Conservation (phyloP, 2,329 filamentous ascomycete genomes). For the Myriosclerotinia curreyana region DNA sequence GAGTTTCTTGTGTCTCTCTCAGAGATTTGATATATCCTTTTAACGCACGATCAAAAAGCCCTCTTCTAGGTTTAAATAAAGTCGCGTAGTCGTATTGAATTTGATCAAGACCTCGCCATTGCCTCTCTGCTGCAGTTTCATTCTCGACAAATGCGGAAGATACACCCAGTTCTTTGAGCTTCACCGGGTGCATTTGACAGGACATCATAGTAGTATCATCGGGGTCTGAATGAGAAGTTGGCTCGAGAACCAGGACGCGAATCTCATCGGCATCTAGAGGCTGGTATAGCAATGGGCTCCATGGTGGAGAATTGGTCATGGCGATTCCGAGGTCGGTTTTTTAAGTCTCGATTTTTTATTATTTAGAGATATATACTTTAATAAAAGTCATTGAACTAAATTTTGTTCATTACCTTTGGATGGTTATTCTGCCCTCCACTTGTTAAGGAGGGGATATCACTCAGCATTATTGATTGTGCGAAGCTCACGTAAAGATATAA, state of each 20-base stretch:
- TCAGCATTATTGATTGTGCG: neutral
- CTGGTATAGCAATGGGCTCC: constrained; percentile 7
- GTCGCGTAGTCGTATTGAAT: neutral
- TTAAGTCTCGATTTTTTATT: fast-evolving
- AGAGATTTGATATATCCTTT: constrained; percentile 12
- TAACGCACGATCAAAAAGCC: constrained; percentile 10
- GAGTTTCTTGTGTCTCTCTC: neutral
- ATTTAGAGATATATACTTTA: fast-evolving
- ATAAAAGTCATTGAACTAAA: neutral
- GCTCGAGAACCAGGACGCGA: constrained; percentile 13
- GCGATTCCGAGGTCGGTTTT: neutral
- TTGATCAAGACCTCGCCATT: neutral
- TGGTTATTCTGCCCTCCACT: neutral
- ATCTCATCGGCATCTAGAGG: neutral
- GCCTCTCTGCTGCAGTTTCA: neutral
- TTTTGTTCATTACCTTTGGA: neutral
- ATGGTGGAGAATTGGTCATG: neutral
- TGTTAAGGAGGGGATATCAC: neutral
- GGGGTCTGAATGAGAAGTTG: constrained; percentile 9
- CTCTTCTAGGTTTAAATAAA: constrained; percentile 12
- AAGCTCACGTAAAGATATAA: neutral
- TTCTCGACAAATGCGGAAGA: neutral
- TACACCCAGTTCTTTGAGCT: neutral
- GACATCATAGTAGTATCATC: constrained; percentile 6
- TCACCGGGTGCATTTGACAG: constrained; percentile 10